Percentiles rank a stretch among this genome's conserved stretches.
Conservation (phyloP, 768 basidiomycete genomes). For the Lentinula guzmanii region DNA sequence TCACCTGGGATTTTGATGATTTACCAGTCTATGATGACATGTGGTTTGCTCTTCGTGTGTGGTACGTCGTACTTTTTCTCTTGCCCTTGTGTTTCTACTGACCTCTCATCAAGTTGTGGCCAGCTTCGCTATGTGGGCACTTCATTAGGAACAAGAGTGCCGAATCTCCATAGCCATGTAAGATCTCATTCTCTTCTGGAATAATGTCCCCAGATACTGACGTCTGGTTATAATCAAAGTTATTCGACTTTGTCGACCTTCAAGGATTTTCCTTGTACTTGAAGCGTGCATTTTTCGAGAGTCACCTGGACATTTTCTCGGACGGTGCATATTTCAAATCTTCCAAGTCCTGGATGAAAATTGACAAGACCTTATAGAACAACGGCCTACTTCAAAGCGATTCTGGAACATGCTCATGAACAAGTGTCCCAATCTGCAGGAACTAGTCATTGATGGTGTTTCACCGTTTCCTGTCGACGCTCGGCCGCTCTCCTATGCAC, state of each 20-base stretch:
- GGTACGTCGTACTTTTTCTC: constrained; percentile 32
- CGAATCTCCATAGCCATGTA: constrained; percentile 56
- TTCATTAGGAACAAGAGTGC: constrained; percentile 56
- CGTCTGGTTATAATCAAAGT: constrained; percentile 26
- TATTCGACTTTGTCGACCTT: constrained; percentile 65
- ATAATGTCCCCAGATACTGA: neutral
- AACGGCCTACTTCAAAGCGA: constrained; percentile 41
- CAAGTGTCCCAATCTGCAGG: constrained; percentile 60
- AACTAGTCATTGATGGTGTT: constrained; percentile 50
- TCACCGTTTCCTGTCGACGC: constrained; percentile 51
- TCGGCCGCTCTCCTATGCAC: constrained; percentile 48
- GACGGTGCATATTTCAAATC: constrained; percentile 40
- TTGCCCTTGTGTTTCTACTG: constrained; percentile 4
- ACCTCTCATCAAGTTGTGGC: constrained; percentile 45
- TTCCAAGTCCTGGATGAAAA: neutral
- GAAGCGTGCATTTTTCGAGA: constrained; percentile 59
- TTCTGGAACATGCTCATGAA: constrained; percentile 70
- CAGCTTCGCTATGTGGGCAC: constrained; percentile 56
- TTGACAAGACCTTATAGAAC: constrained; percentile 27
- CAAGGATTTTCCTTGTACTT: constrained; percentile 56
- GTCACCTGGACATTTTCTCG: constrained; percentile 45
- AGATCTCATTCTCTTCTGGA: constrained; percentile 16
- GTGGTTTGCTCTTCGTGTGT: constrained; percentile 69
- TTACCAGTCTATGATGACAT: constrained; percentile 63
- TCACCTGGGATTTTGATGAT: constrained; percentile 71